Conservation (phyloP, 2,329 filamentous ascomycete species). For the Elsinoe ampelina region DNA sequence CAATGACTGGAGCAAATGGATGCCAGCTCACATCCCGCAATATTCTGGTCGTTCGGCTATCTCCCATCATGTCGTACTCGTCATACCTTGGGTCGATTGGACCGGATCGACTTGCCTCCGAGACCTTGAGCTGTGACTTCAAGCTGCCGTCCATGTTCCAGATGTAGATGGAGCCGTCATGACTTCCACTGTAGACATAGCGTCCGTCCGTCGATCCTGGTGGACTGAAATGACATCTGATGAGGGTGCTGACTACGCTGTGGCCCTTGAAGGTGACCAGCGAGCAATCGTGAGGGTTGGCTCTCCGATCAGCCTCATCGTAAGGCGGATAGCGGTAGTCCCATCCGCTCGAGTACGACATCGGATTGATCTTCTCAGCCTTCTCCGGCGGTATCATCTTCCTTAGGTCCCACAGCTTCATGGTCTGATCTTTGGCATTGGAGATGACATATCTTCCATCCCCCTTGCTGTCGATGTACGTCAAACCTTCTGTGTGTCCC, state of each 20-base stretch:
- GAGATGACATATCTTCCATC: conserved; percentile 83
- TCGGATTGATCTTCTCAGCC: conserved; percentile 48
- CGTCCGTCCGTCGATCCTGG: conserved; percentile 74
- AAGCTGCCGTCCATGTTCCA: conserved; percentile 81
- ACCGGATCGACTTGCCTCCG: neutral
- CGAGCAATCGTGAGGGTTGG: conserved; percentile 78
- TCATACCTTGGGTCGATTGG: conserved; percentile 37
- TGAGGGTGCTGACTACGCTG: conserved; percentile 77
- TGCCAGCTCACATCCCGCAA: conserved; percentile 89
- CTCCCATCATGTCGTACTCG: conserved; percentile 40
- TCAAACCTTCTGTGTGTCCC: conserved; percentile 56
- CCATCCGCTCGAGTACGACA: conserved; percentile 53
- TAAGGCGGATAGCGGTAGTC: conserved; percentile 67
- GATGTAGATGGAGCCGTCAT: conserved; percentile 80
- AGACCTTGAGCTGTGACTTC: neutral
- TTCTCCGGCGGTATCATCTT: conserved; percentile 71
- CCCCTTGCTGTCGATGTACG: conserved; percentile 70
- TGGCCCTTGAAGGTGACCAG: conserved; percentile 91
- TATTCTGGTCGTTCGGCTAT: conserved; percentile 60
- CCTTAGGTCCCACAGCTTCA: conserved; percentile 92
- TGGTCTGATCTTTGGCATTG: conserved; percentile 92
- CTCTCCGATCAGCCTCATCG: conserved; percentile 55
- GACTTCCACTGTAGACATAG: conserved; percentile 87
- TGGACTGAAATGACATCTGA: conserved; percentile 91
- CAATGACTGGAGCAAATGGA: conserved; percentile 71